Conservation (phyloP, 2,329 filamentous ascomycete genomes). For the Coniella lustricola region DNA sequence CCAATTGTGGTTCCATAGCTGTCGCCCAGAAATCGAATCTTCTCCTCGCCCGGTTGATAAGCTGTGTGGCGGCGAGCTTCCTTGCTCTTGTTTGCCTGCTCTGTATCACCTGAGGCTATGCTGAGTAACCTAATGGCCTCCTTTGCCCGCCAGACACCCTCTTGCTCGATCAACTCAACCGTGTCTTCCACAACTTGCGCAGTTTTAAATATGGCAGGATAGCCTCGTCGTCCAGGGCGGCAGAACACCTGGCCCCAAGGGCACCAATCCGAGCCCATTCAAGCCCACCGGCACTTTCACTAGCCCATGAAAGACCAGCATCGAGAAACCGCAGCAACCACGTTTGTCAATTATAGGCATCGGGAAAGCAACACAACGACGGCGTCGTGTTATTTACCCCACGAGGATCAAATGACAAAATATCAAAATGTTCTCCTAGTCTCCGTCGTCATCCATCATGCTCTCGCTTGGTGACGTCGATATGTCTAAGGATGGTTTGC, state of each 20-base stretch:
- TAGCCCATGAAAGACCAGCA: conserved; percentile 5
- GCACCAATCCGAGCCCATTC: conserved; percentile 20
- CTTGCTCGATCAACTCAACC: conserved; percentile 38
- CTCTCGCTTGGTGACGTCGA: not conserved
- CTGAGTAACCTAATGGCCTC: conserved; percentile 17
- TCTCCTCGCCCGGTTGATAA: conserved; percentile 21
- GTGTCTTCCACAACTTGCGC: conserved; percentile 41
- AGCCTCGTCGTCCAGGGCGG: conserved; percentile 17
- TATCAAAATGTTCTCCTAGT: conserved; percentile 25
- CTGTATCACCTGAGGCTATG: too few species aligned
- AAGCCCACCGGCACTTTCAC: conserved; percentile 17
- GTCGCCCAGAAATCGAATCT: conserved; percentile 34
- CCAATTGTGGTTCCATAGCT: conserved; percentile 37
- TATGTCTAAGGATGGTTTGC: conserved; percentile 24
- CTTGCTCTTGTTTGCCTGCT: not conserved
- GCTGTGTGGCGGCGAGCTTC: conserved; percentile 12
- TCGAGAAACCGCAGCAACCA: conserved; percentile 4
- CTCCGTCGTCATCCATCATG: conserved; percentile 2
- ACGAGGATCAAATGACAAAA: conserved; percentile 35
- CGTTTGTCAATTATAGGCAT: conserved; percentile 13
- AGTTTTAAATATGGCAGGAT: conserved; percentile 33
- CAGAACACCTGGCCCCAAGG: conserved; percentile 20
- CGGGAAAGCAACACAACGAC: conserved; percentile 26
- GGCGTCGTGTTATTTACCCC: conserved; percentile 30
- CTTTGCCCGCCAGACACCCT: conserved; percentile 28